phyloP scores from a whole-genome alignment of 371 early-diverging fungal genomes.

The Mortierella polycephala region DNA sequence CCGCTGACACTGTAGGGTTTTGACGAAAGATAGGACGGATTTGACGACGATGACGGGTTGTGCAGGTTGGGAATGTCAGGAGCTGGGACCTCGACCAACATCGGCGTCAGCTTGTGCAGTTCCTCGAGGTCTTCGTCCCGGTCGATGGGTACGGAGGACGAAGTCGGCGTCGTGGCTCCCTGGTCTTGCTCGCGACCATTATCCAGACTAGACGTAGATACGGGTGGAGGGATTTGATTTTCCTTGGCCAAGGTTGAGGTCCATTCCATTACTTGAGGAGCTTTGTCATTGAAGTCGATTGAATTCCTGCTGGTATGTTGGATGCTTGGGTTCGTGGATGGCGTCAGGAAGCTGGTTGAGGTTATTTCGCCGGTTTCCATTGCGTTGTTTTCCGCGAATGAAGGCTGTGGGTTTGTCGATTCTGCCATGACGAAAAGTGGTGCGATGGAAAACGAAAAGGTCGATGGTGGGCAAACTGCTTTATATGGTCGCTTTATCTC shows the following conservation, averaged over 20 bases:
- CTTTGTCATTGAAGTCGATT: constrained; percentile 48
- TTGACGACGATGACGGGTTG: constrained; percentile 18
- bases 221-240: constrained; percentile 17
- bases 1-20: constrained; percentile 41
- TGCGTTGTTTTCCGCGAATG: constrained; percentile 12
- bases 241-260: constrained; percentile 36
- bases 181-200: constrained; percentile 9
- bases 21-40: constrained; percentile 43
- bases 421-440: constrained; percentile 13
- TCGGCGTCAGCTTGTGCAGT: constrained; percentile 35
- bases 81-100: constrained; percentile 40
- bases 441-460: background rate
- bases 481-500: no score
- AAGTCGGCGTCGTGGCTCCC: constrained; percentile 26
- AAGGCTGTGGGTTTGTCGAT: background rate
- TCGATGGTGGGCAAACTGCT: no score
- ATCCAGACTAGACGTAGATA: constrained; percentile 18
- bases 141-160: constrained; percentile 11
- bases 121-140: constrained; percentile 46
- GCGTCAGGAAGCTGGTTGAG: constrained; percentile 47
- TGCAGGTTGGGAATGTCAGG: constrained; percentile 39
- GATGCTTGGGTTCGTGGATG: constrained; percentile 39
- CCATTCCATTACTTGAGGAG: constrained; percentile 53
- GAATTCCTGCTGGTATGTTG: constrained; percentile 26
- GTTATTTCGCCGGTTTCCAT: constrained; percentile 6